Percentiles rank a stretch among this genome's conserved stretches.
Conservation (phyloP, 352 stramenopile genomes). For the Hyaloperonospora brassicae region DNA sequence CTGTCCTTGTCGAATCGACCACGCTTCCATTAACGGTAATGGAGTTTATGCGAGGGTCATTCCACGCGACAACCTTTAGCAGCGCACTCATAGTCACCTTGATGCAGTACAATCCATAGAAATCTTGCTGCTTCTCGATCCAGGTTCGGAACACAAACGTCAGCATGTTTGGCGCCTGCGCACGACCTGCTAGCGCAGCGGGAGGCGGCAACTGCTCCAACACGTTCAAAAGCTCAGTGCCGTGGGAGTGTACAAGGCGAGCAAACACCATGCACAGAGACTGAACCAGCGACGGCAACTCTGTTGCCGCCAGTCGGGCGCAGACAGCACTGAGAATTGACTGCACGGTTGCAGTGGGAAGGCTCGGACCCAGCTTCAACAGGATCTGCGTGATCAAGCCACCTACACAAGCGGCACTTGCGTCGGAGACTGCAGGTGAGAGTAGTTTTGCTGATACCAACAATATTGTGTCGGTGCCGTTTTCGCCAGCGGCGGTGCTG, state of each 20-base stretch:
- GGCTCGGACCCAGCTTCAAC: slow-evolving; percentile 48
- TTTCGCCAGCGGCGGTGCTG: slow-evolving; percentile 26
- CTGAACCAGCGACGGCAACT: slow-evolving; percentile 69
- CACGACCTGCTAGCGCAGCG: slow-evolving; percentile 6
- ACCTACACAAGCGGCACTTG: slow-evolving; percentile 60
- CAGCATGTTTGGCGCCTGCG: slow-evolving; percentile 47
- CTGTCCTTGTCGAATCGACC: slow-evolving; percentile 18
- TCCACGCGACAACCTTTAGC: slow-evolving; percentile 65
- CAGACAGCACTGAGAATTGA: slow-evolving; percentile 69
- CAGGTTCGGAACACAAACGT: slow-evolving; percentile 74
- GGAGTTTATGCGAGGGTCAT: slow-evolving; percentile 57
- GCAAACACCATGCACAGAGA: slow-evolving; percentile 80
- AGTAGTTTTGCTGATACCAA: slow-evolving; percentile 61
- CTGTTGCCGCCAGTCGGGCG: slow-evolving; percentile 49
- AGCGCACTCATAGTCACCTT: slow-evolving; percentile 77
- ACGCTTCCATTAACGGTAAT: slow-evolving; percentile 56
- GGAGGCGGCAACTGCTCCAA: slow-evolving; percentile 60
- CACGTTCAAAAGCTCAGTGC: slow-evolving; percentile 54
- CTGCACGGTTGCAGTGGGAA: slow-evolving; percentile 59
- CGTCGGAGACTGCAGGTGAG: slow-evolving; percentile 56
- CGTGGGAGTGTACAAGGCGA: slow-evolving; percentile 67
- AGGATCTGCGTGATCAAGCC: slow-evolving; percentile 78
- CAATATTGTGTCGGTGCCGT: slow-evolving; percentile 63
- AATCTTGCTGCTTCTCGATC: slow-evolving; percentile 79
- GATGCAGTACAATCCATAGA: slow-evolving; percentile 78